Percentiles rank a stretch among this genome's conserved stretches.
Evolutionary conservation across 2,329 filamentous ascomycete genomes (phyloP).

Genomic region (Pseudogymnoascus sp.): DNA sequence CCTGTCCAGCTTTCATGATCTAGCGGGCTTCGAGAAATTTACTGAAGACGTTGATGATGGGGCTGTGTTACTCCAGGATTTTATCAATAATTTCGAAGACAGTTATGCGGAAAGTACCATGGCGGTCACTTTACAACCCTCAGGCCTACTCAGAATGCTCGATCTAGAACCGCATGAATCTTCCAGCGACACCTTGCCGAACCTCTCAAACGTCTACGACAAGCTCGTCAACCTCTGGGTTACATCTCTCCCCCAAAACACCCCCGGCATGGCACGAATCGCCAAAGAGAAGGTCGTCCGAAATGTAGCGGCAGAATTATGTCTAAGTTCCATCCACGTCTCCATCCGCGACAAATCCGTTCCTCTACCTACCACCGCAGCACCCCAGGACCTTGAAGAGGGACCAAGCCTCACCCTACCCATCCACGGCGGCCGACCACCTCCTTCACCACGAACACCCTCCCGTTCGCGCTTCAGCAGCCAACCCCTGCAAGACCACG

Average conservation of each 20-base stretch:
- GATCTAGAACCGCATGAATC: background rate
- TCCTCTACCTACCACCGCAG: background rate
- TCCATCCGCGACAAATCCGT: conserved; percentile 19
- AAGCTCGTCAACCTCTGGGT: conserved; percentile 28
- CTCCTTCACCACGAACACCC: background rate
- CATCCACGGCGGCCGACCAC: background rate
- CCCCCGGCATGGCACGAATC: conserved; percentile 23
- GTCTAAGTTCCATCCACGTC: conserved; percentile 26
- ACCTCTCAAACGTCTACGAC: conserved; percentile 28
- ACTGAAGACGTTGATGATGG: conserved; percentile 26
- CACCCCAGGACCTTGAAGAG: background rate
- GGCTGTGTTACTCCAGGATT: conserved; percentile 18
- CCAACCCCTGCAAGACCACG: conserved; percentile 11
- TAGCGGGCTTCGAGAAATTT: conserved; percentile 19
- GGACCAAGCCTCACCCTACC: background rate
- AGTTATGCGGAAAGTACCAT: background rate
- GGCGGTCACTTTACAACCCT: background rate
- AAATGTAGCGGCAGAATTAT: conserved; percentile 27
- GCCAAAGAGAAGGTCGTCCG: conserved; percentile 27
- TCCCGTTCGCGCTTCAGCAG: conserved; percentile 21
- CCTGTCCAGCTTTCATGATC: conserved; percentile 19
- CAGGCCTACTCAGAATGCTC: background rate
- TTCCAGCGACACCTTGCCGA: background rate
- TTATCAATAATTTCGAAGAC: conserved; percentile 17
- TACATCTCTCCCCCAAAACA: conserved; percentile 23